Evolutionary conservation across 257 asterid genomes (phyloP), one percentile per base, ranked within the genome.

Genomic region (Nicotiana otophora): DNA sequence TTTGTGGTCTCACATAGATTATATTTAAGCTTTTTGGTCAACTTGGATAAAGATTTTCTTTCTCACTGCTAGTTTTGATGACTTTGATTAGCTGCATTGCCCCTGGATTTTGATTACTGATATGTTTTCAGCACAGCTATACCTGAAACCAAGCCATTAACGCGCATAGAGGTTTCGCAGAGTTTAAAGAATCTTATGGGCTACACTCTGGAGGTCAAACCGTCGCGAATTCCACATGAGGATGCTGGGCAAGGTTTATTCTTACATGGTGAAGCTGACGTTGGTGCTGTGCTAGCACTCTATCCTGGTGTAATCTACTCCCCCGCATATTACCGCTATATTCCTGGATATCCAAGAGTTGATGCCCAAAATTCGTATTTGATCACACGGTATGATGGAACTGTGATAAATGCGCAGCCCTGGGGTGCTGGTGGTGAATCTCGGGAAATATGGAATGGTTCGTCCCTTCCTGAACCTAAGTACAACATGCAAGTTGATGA

Each of bases 371-470:
- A 94, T 86, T 92, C 99, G 3, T 94, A 94, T 72, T 81, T 96
- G 84, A 96, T 96, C 88, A 94, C 98, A n/a, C 89, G 98, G 85
- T 96, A 94, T 81, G 99, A 96, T 36, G 98, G 97, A n/a, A 89
- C 93, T 12, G 94, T 96, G 78, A 93, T 96, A 68, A 93, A 94
- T 23, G 99, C 97, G 54, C 96, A 94, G 85, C 97, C 99, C 2
- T 96, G 99, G 99, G 99, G 98, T 62, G 76, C 31, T 5, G 98
- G 99, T 23, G 96, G 94, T 55, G 99, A 91, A 81, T 86, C 92
- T 78, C 92, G 92, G 64, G 94, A 89, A 82, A 54, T 80, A 23
- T 96, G 99, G 98, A 89, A 90, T 7, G 94, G 97, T 7, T 84
- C 87, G n/a, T 69, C 84, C 68, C 66, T 58, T 77, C 78, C 85